Percentiles rank a stretch among this genome's conserved stretches.
phyloP scores from a whole-genome alignment of 306 rosid genomes.

The Cicer chorassanicum region DNA sequence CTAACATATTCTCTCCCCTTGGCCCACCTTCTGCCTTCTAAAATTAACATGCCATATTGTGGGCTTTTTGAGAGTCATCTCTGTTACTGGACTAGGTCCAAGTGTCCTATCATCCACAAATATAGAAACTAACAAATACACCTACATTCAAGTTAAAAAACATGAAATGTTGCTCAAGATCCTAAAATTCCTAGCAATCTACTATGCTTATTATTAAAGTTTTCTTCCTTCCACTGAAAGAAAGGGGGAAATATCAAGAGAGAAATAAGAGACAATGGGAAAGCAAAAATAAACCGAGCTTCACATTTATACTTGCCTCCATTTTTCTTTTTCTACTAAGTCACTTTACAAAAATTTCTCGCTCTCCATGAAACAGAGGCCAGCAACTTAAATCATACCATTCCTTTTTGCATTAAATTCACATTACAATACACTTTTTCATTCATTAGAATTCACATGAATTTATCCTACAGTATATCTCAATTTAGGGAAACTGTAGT shows the following conservation, averaged over 20 bases:
- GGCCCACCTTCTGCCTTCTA: too few species aligned
- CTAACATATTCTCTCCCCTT: too few species aligned
- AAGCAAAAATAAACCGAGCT: background rate
- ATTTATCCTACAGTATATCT: constrained; percentile 1
- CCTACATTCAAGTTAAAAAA: constrained; percentile 27
- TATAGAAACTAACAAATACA: constrained; percentile 27
- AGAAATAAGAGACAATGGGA: constrained; percentile 11
- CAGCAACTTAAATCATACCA: background rate
- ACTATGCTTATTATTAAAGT: background rate
- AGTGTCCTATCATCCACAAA: background rate
- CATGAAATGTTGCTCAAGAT: constrained; percentile 11
- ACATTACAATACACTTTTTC: constrained; percentile 13
- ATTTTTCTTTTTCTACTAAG: background rate
- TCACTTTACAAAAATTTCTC: background rate
- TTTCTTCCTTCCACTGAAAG: constrained; percentile 23
- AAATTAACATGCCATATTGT: too few species aligned
- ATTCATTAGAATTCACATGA: constrained; percentile 1
- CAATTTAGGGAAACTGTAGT: constrained; percentile 6
- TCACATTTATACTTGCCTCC: background rate
- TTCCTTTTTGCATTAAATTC: background rate
- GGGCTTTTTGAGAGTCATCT: too few species aligned
- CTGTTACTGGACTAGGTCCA: too few species aligned
- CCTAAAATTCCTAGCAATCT: constrained; percentile 8
- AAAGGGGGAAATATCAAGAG: background rate
- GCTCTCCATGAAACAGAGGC: constrained; percentile 7